These are phyloP conservation scores for Aspergillus quadrilineatus DNA, from an alignment of 2,329 filamentous ascomycete genomes.

Conservation along the genomic window DNA sequence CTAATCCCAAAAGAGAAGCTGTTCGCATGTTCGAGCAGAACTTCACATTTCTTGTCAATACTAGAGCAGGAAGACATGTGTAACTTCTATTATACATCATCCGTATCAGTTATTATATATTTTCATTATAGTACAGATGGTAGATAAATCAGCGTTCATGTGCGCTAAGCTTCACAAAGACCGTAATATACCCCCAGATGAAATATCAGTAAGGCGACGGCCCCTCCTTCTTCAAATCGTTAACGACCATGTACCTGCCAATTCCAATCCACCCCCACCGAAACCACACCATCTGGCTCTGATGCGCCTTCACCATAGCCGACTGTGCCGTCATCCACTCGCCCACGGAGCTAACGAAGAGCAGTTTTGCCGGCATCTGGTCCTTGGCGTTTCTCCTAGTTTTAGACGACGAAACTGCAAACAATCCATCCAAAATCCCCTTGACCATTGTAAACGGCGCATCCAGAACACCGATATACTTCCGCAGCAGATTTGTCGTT, in stretches of 20 bases:
- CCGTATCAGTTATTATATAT: too few species aligned
- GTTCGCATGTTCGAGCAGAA: not conserved
- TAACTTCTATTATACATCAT: too few species aligned
- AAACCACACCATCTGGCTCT: constrained; percentile 98
- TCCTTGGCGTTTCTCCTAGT: constrained; percentile 39
- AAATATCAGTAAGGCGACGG: not conserved
- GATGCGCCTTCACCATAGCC: constrained; percentile 87
- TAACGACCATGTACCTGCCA: constrained; percentile 93
- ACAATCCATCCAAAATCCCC: constrained; percentile 46
- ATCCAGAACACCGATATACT: constrained; percentile 79
- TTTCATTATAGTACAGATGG: too few species aligned
- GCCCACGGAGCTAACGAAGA: constrained; percentile 69
- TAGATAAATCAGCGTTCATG: too few species aligned
- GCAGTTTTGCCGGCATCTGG: constrained; percentile 58
- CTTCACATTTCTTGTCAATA: too few species aligned
- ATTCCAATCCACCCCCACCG: constrained; percentile 91
- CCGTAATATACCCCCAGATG: too few species aligned
- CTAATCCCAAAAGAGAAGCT: not conserved
- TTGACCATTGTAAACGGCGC: constrained; percentile 65
- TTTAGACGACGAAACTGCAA: not conserved
- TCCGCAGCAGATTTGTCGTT: constrained; percentile 69
- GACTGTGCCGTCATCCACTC: constrained; percentile 68
- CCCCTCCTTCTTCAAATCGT: constrained; percentile 69
- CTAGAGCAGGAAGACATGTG: too few species aligned
- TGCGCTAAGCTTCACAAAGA: too few species aligned